A percentile compares a stretch with the other conserved stretches of the same genome.
These are phyloP conservation scores for Ilyonectria destructans DNA, from an alignment of 2,329 filamentous ascomycete genomes.

Conservation along the genomic window DNA sequence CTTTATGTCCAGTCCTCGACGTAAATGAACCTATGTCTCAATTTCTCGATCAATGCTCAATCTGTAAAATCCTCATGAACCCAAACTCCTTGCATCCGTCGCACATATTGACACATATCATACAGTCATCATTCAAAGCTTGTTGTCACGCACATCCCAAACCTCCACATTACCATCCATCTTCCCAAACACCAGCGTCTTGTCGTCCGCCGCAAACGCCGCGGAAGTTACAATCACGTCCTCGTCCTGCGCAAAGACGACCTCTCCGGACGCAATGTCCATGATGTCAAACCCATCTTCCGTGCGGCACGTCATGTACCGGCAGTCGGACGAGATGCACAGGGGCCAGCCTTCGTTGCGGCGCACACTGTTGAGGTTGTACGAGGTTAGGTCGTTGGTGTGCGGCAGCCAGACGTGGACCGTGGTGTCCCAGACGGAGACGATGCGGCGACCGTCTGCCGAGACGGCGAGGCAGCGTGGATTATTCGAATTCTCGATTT, in stretches of 20 bases:
- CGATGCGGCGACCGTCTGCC: slow-evolving; percentile 52
- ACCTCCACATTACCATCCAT: slow-evolving; percentile 56
- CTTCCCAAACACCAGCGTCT: slow-evolving; percentile 53
- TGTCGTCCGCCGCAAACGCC: slow-evolving; percentile 54
- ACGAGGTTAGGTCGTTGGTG: slow-evolving; percentile 54
- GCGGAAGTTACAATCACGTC: slow-evolving; percentile 54
- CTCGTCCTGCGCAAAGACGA: slow-evolving; percentile 49
- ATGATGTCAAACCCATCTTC: slow-evolving; percentile 61
- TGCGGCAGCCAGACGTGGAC: slow-evolving; percentile 58
- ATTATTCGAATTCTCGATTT: slow-evolving; percentile 52
- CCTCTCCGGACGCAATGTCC: slow-evolving; percentile 54
- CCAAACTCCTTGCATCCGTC: neutral
- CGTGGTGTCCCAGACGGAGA: slow-evolving; percentile 58
- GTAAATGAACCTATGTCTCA: neutral
- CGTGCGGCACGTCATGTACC: slow-evolving; percentile 58
- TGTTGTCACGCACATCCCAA: slow-evolving; percentile 50
- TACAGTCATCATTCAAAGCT: slow-evolving; percentile 23
- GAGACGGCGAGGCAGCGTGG: slow-evolving; percentile 55
- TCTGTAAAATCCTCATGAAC: neutral
- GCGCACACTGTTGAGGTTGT: slow-evolving; percentile 55
- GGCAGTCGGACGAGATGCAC: slow-evolving; percentile 57
- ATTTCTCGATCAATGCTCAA: slow-evolving; percentile 2
- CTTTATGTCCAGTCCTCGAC: neutral
- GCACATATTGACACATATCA: slow-evolving; percentile 2
- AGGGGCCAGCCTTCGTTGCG: slow-evolving; percentile 59